phyloP scores from a whole-genome alignment of 164 flowering plant genomes.

The Buxus sempervirens region DNA sequence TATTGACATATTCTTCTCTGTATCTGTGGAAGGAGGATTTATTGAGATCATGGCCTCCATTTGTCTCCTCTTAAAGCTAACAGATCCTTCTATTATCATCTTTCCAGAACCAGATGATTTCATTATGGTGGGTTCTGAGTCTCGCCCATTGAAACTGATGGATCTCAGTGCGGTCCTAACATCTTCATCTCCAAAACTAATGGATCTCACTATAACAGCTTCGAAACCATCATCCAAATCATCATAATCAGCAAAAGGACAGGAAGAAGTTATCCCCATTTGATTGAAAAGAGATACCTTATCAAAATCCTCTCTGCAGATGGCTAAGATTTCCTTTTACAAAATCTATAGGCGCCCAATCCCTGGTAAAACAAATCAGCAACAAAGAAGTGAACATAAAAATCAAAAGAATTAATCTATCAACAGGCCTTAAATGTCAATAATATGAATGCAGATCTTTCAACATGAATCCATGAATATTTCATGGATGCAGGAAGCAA shows the following conservation, averaged over 20 bases:
- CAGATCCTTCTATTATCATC: constrained; percentile 39
- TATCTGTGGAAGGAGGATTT: constrained; percentile 23
- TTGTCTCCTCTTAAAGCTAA: constrained; percentile 44
- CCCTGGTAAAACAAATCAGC: background rate
- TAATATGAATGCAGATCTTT: background rate
- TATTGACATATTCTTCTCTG: constrained; percentile 13
- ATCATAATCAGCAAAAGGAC: constrained; percentile 42
- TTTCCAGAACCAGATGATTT: constrained; percentile 43
- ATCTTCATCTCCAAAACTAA: constrained; percentile 46
- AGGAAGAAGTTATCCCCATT: constrained; percentile 66
- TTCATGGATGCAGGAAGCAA: too few relatives aligned
- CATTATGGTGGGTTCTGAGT: constrained; percentile 43
- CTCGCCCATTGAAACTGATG: constrained; percentile 45
- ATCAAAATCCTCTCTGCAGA: constrained; percentile 5
- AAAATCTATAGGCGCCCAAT: background rate
- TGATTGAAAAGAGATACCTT: constrained; percentile 14
- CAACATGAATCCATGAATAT: too few relatives aligned
- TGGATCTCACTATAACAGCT: constrained; percentile 50
- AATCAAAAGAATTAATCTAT: background rate
- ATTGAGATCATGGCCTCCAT: constrained; percentile 39
- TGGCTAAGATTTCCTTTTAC: background rate
- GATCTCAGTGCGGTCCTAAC: constrained; percentile 42
- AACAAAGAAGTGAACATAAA: too few relatives aligned
- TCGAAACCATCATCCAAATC: constrained; percentile 44
- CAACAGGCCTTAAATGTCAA: background rate